Conservation (phyloP, 352 stramenopile species). For the Pythium volutum region DNA sequence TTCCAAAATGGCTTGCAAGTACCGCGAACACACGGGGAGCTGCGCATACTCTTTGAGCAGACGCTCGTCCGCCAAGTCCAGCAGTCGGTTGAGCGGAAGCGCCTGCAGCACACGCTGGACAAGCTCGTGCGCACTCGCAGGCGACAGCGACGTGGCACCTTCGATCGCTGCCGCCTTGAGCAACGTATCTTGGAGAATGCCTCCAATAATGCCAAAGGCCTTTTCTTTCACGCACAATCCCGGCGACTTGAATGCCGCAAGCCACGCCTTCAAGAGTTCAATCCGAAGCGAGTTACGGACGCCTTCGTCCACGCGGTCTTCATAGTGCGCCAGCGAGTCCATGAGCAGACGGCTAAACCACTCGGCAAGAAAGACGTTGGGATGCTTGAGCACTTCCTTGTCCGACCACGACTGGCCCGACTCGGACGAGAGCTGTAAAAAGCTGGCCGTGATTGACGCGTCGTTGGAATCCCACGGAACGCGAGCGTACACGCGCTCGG, state of each 20-base stretch:
- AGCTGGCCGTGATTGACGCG: slow-evolving; percentile 59
- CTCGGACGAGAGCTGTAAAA: slow-evolving; percentile 71
- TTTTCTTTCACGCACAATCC: slow-evolving; percentile 87
- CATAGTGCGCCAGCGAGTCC: slow-evolving; percentile 45
- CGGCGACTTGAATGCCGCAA: slow-evolving; percentile 77
- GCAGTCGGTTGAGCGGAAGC: slow-evolving; percentile 65
- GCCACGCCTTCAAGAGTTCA: slow-evolving; percentile 76
- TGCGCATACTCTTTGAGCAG: slow-evolving; percentile 75
- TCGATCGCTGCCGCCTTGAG: slow-evolving; percentile 26
- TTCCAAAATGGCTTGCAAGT: slow-evolving; percentile 84
- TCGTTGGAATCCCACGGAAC: slow-evolving; percentile 83
- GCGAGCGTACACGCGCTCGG: slow-evolving; percentile 72
- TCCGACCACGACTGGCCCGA: slow-evolving; percentile 75
- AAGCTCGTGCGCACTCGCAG: slow-evolving; percentile 11
- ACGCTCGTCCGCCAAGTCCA: slow-evolving; percentile 68
- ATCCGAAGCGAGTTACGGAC: slow-evolving; percentile 56
- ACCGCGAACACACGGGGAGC: slow-evolving; percentile 76
- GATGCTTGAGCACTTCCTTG: slow-evolving; percentile 75
- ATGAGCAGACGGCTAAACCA: slow-evolving; percentile 82
- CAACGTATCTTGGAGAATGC: slow-evolving; percentile 80
- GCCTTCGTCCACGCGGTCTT: slow-evolving; percentile 35
- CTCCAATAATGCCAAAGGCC: slow-evolving; percentile 68
- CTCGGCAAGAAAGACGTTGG: slow-evolving; percentile 83
- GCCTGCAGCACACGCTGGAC: slow-evolving; percentile 34
- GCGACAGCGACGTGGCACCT: background rate